Evolutionary conservation across 2,329 filamentous ascomycete species (phyloP).

Genomic region (Apiospora arundinis): DNA sequence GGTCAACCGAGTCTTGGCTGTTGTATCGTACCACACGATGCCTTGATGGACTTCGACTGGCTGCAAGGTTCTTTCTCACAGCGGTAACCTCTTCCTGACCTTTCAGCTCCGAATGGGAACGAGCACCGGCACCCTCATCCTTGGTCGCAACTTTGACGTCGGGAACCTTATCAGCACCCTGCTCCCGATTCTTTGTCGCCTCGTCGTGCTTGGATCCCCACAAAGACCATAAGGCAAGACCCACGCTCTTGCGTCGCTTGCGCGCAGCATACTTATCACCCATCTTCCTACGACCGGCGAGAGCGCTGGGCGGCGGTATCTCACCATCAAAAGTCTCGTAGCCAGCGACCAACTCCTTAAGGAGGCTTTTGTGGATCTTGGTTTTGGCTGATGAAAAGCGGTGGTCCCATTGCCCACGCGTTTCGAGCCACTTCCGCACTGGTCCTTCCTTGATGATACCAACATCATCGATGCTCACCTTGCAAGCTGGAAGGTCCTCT

Average conservation of each 20-base stretch:
- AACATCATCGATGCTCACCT: slow-evolving; percentile 66
- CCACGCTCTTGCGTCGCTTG: slow-evolving; percentile 55
- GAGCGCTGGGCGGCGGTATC: slow-evolving; percentile 79
- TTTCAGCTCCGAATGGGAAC: slow-evolving; percentile 48
- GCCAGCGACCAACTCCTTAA: slow-evolving; percentile 74
- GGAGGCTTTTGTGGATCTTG: slow-evolving; percentile 74
- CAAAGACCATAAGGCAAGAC: slow-evolving; percentile 69
- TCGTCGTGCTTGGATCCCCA: slow-evolving; percentile 93
- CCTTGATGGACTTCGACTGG: slow-evolving; percentile 49
- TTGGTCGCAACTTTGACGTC: slow-evolving; percentile 47
- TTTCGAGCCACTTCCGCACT: slow-evolving; percentile 81
- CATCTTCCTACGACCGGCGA: slow-evolving; percentile 72
- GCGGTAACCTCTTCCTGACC: slow-evolving; percentile 42
- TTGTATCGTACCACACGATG: slow-evolving; percentile 57
- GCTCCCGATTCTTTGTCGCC: slow-evolving; percentile 67
- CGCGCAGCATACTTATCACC: slow-evolving; percentile 55
- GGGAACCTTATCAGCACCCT: slow-evolving; percentile 52
- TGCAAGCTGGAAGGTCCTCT: slow-evolving; percentile 69
- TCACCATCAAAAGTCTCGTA: slow-evolving; percentile 78
- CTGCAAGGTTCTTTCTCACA: slow-evolving; percentile 27
- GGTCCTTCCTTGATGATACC: slow-evolving; percentile 82
- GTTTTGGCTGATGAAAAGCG: slow-evolving; percentile 74
- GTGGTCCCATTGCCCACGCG: slow-evolving; percentile 74
- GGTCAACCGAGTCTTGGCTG: slow-evolving; percentile 45
- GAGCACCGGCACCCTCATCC: slow-evolving; percentile 52